Evolutionary conservation across 495 filamentous ascomycete species (phyloP).

Genomic region (Penicillium psychrofluorescens): DNA sequence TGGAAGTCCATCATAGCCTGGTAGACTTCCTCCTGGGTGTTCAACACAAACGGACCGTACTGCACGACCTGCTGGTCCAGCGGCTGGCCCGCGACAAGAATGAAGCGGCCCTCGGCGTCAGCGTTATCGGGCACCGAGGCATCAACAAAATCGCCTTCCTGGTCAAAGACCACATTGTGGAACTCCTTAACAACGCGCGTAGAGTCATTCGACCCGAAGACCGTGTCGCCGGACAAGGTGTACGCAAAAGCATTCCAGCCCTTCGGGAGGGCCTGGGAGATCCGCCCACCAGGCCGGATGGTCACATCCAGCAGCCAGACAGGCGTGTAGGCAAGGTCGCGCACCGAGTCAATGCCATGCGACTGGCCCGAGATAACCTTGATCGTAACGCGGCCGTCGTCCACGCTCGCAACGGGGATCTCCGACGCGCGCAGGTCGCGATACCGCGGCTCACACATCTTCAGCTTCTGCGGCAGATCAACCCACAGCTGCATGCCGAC

Average conservation of each 20-base stretch:
- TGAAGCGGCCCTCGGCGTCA: constrained; percentile 57
- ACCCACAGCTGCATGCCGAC: constrained; percentile 95
- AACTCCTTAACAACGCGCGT: constrained; percentile 58
- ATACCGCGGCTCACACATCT: constrained; percentile 85
- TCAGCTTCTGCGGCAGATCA: constrained; percentile 74
- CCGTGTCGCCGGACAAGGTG: constrained; percentile 60
- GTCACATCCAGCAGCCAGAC: constrained; percentile 88
- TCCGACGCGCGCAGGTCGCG: constrained; percentile 72
- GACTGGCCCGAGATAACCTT: constrained; percentile 86
- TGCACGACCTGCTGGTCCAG: constrained; percentile 90
- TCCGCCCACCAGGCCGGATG: constrained; percentile 68
- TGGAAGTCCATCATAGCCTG: constrained; percentile 88
- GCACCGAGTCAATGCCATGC: constrained; percentile 75
- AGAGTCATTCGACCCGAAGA: constrained; percentile 55
- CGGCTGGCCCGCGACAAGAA: constrained; percentile 78
- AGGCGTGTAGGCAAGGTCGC: constrained; percentile 89
- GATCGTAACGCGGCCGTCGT: constrained; percentile 65
- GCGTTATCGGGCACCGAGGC: constrained; percentile 63
- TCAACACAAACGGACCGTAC: constrained; percentile 93
- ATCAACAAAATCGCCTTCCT: constrained; percentile 64
- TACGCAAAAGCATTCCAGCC: constrained; percentile 94
- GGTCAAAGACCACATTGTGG: constrained; percentile 87
- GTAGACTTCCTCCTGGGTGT: constrained; percentile 74
- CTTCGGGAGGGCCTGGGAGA: constrained; percentile 65
- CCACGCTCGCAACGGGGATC: constrained; percentile 62